Evolutionary conservation across 2,329 filamentous ascomycete genomes (phyloP).

Genomic region (Plenodomus lindquistii): DNA sequence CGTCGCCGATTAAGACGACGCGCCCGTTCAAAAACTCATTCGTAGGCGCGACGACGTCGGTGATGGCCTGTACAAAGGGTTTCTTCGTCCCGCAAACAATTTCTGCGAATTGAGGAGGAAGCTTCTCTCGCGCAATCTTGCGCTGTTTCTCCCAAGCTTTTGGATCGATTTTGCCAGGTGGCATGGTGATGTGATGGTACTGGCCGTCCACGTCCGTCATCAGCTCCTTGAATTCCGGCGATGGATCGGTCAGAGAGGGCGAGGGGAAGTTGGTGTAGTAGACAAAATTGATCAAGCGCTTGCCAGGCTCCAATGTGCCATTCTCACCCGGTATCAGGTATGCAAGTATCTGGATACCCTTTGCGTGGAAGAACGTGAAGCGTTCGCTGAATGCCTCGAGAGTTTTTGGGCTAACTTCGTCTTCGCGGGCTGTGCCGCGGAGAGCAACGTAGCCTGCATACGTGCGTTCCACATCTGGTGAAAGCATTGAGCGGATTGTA

Average conservation of each 20-base stretch:
- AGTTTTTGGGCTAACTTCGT: slow-evolving; percentile 21
- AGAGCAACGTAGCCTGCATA: slow-evolving; percentile 41
- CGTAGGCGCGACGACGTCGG: slow-evolving; percentile 45
- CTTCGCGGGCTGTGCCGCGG: slow-evolving; percentile 36
- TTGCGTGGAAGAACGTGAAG: slow-evolving; percentile 48
- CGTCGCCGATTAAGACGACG: slow-evolving; percentile 53
- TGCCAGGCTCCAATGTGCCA: slow-evolving; percentile 54
- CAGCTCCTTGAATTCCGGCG: slow-evolving; percentile 45
- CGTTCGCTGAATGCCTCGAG: slow-evolving; percentile 40
- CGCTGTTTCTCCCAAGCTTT: slow-evolving; percentile 40
- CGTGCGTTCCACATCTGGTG: slow-evolving; percentile 24
- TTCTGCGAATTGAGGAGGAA: slow-evolving; percentile 38
- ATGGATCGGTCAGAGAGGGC: slow-evolving; percentile 40
- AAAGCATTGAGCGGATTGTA: slow-evolving; percentile 27
- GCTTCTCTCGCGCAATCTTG: slow-evolving; percentile 49
- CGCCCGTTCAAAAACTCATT: slow-evolving; percentile 48
- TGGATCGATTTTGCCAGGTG: slow-evolving; percentile 51
- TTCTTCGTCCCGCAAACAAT: slow-evolving; percentile 49
- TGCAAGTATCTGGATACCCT: slow-evolving; percentile 43
- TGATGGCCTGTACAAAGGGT: slow-evolving; percentile 49
- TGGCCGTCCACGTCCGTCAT: slow-evolving; percentile 51
- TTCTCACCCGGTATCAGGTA: slow-evolving; percentile 52
- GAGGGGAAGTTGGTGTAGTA: background rate
- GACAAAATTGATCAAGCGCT: slow-evolving; percentile 21
- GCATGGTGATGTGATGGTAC: too few relatives aligned